These are phyloP conservation scores for Salix viminalis DNA, from an alignment of 345 rosid species.

Conservation along the genomic window DNA sequence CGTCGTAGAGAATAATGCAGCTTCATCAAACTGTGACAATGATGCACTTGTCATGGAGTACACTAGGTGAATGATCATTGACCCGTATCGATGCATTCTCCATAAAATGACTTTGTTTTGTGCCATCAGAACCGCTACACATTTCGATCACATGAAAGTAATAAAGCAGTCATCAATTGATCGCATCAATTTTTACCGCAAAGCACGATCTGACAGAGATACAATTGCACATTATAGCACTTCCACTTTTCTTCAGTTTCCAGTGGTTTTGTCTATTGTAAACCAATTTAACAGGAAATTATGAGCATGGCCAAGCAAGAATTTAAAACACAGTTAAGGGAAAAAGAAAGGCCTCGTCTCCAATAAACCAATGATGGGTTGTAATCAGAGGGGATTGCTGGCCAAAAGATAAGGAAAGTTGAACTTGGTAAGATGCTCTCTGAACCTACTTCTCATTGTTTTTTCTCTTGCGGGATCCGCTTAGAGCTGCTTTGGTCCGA, in stretches of 20 bases:
- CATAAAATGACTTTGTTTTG: no score
- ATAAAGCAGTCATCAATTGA: no score
- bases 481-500: constrained; percentile 54
- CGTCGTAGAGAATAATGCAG: not conserved
- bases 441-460: constrained; percentile 17
- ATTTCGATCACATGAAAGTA: no score
- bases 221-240: no score
- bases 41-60: constrained; percentile 13
- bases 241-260: no score
- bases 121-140: no score
- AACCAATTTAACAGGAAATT: not conserved
- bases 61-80: not conserved
- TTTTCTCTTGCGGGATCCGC: constrained; percentile 47
- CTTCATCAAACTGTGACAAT: not conserved
- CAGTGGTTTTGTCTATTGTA: not conserved
- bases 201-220: no score
- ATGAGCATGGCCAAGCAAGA: not conserved
- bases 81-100: no score
- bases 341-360: not conserved
- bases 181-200: no score
- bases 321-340: not conserved
- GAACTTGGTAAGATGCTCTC: not conserved
- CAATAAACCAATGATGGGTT: not conserved
- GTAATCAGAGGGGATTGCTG: not conserved
- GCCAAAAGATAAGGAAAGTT: not conserved